A percentile compares a stretch with the other conserved stretches of the same genome.
Conservation (phyloP, 371 early-diverging fungal species). For the Mortierella sp. region DNA sequence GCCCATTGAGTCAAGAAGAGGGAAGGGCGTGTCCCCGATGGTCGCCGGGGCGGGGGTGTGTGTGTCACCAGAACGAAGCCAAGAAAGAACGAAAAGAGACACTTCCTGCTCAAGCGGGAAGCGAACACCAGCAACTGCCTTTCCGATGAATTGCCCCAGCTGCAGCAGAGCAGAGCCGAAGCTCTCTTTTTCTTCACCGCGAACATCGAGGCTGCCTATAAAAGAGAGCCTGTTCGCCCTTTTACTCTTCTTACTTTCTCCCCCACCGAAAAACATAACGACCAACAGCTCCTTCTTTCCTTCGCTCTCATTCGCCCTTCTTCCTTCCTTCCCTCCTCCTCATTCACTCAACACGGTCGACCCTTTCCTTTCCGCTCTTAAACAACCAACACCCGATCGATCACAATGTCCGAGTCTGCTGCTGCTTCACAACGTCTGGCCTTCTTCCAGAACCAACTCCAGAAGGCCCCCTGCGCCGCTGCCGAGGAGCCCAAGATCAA, state of each 20-base stretch:
- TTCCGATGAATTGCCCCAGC: not conserved
- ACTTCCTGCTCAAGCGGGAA: not conserved
- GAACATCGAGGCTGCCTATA: not conserved
- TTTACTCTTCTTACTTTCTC: not conserved
- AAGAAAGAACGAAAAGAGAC: not conserved
- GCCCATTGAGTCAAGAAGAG: not conserved
- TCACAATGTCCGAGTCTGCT: conserved; percentile 35
- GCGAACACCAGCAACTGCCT: not conserved
- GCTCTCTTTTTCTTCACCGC: not conserved
- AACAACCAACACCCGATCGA: not conserved
- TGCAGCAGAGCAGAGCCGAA: not conserved
- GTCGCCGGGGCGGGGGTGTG: not conserved
- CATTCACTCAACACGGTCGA: not conserved
- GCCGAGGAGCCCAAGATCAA: conserved; percentile 41
- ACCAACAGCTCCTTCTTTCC: not conserved
- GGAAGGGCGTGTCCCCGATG: not conserved
- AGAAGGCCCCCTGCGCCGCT: conserved; percentile 50
- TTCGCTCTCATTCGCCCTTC: not conserved
- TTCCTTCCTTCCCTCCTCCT: not conserved
- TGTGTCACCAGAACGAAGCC: not conserved
- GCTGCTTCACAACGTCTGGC: conserved; percentile 36
- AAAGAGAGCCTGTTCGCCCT: not conserved
- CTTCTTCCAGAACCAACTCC: conserved; percentile 42
- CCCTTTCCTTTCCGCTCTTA: not conserved
- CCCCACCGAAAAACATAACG: not conserved